These are phyloP conservation scores for Aspergillus ibericus DNA, from an alignment of 2,329 filamentous ascomycete species.

Conservation along the genomic window DNA sequence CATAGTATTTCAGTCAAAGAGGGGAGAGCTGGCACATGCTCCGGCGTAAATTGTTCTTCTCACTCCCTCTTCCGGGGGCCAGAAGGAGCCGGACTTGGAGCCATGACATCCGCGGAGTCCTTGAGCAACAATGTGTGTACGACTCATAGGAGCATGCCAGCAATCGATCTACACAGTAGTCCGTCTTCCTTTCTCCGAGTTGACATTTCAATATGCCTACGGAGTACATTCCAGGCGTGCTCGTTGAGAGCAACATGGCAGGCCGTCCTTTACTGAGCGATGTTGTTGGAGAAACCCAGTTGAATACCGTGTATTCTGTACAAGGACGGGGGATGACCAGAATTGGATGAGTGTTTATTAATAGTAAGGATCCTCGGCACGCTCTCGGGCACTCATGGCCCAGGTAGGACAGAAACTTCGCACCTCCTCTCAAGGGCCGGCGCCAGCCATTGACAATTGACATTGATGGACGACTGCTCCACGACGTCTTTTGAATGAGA, in stretches of 20 bases:
- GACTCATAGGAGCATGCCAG: background rate
- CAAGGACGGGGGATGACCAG: background rate
- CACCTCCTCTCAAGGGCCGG: background rate
- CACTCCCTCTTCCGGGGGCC: no score
- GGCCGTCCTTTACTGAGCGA: background rate
- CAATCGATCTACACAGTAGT: background rate
- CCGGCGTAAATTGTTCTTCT: background rate
- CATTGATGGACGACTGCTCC: background rate
- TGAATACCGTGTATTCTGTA: background rate
- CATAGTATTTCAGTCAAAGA: conserved; percentile 14
- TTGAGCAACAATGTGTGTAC: background rate
- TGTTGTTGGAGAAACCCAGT: background rate
- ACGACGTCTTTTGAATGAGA: background rate
- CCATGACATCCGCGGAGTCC: background rate
- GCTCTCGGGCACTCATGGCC: background rate
- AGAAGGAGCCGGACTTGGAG: background rate
- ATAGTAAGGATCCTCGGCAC: conserved; percentile 1
- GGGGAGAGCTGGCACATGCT: conserved; percentile 11
- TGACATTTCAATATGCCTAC: background rate
- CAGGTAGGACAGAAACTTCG: background rate
- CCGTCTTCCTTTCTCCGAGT: background rate
- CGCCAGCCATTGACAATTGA: background rate
- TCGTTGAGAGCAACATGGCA: background rate
- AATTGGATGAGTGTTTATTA: background rate
- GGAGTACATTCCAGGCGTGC: background rate